Evolutionary conservation across 331 rosid species (phyloP).

Genomic region (Arachis monticola): DNA sequence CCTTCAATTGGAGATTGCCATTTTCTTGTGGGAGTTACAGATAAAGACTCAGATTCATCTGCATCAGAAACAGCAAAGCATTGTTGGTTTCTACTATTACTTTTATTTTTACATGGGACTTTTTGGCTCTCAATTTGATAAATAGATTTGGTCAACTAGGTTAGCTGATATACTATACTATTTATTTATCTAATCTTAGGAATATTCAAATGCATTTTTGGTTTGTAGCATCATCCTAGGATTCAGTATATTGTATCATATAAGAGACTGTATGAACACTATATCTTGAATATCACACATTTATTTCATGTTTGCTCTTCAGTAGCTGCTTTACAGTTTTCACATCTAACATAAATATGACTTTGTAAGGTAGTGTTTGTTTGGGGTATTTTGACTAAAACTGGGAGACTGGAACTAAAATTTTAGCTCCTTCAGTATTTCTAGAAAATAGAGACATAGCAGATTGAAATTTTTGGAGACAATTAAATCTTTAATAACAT

Average conservation of each 20-base stretch:
- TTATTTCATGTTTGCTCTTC: constrained; percentile 27
- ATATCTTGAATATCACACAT: constrained; percentile 33
- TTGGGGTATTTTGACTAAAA: too few relatives aligned
- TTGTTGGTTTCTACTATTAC: constrained; percentile 43
- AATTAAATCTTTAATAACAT: too few relatives aligned
- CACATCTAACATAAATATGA: background rate
- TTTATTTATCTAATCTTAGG: constrained; percentile 36
- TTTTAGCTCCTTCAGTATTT: too few relatives aligned
- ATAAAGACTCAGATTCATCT: constrained; percentile 53
- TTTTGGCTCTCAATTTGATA: constrained; percentile 1
- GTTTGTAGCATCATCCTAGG: constrained; percentile 41
- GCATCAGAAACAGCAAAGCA: constrained; percentile 38
- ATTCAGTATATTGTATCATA: constrained; percentile 44
- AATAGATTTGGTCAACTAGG: constrained; percentile 9
- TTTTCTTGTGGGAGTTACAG: constrained; percentile 84
- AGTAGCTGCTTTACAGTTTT: background rate
- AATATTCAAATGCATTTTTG: constrained; percentile 46
- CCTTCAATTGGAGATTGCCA: constrained; percentile 88
- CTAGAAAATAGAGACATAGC: too few relatives aligned
- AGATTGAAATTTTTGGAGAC: too few relatives aligned
- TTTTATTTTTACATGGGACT: constrained; percentile 47
- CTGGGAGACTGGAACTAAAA: too few relatives aligned
- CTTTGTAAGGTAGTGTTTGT: too few relatives aligned
- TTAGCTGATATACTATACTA: constrained; percentile 50
- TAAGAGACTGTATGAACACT: constrained; percentile 34